phyloP scores from a whole-genome alignment of 2,329 filamentous ascomycete species.

The Cercospora canescens region DNA sequence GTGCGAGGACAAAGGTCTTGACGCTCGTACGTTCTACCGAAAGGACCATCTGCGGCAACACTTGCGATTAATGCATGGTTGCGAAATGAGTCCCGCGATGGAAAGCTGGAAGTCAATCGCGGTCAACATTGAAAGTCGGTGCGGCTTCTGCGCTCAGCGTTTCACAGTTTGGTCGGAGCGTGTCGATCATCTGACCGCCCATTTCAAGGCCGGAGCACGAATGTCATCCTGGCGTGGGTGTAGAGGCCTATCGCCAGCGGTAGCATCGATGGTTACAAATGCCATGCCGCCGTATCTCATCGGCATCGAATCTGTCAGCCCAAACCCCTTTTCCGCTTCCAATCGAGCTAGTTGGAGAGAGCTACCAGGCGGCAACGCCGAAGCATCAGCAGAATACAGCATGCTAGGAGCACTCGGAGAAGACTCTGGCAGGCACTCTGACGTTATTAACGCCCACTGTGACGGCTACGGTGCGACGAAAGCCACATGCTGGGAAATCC shows the following conservation, averaged over 20 bases:
- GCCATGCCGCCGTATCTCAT: slow-evolving; percentile 56
- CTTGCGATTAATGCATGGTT: slow-evolving; percentile 60
- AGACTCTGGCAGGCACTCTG: slow-evolving; percentile 7
- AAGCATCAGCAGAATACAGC: slow-evolving; percentile 1
- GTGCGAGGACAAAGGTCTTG: slow-evolving; percentile 66
- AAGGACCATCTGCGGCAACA: slow-evolving; percentile 65
- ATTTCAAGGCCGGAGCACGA: slow-evolving; percentile 54
- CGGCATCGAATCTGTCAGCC: slow-evolving; percentile 47
- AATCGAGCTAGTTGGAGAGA: slow-evolving; percentile 28
- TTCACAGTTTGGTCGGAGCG: slow-evolving; percentile 55
- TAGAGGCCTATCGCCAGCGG: slow-evolving; percentile 51
- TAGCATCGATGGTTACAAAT: slow-evolving; percentile 51
- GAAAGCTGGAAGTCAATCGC: slow-evolving; percentile 63
- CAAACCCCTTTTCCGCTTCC: slow-evolving; percentile 50
- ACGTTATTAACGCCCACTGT: slow-evolving; percentile 10
- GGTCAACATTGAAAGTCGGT: slow-evolving; percentile 55
- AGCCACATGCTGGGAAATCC: slow-evolving; percentile 51
- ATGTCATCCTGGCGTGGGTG: slow-evolving; percentile 59
- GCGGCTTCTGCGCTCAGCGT: slow-evolving; percentile 53
- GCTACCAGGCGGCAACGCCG: not conserved
- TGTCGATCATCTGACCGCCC: slow-evolving; percentile 54
- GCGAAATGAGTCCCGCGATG: slow-evolving; percentile 63
- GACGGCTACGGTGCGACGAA: slow-evolving; percentile 17
- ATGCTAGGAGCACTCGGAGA: not conserved
- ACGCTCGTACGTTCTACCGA: slow-evolving; percentile 64